Evolutionary conservation across 495 filamentous ascomycete genomes (phyloP).

Genomic region (Trypethelium eluteriae): DNA sequence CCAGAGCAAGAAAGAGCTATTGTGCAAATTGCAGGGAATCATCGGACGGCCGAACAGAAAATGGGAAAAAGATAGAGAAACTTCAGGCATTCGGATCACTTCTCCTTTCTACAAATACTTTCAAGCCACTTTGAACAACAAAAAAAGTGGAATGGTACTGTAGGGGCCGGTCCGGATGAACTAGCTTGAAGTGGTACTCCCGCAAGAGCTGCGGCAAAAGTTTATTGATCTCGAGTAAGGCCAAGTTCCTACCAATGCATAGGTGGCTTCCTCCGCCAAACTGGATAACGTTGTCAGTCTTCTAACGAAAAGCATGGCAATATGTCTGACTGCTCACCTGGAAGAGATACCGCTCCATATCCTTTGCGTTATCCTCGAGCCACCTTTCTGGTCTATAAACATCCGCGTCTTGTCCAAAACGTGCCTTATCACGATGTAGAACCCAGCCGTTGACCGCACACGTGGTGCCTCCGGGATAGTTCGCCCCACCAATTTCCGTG

Average conservation of each 20-base stretch:
- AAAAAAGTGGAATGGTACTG: conserved; percentile 28
- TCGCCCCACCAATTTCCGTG: conserved; percentile 20
- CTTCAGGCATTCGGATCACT: background rate
- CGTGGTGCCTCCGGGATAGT: conserved; percentile 23
- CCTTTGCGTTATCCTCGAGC: conserved; percentile 26
- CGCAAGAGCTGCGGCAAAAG: conserved; percentile 22
- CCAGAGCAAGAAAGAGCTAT: background rate
- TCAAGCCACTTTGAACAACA: conserved; percentile 23
- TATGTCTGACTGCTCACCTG: conserved; percentile 17
- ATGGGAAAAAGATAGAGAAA: background rate
- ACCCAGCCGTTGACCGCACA: conserved; percentile 28
- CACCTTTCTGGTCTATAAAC: conserved; percentile 28
- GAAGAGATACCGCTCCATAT: conserved; percentile 25
- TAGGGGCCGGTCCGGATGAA: conserved; percentile 21
- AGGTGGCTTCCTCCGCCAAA: conserved; percentile 26
- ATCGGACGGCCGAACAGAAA: background rate
- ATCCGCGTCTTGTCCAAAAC: conserved; percentile 25
- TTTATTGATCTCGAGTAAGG: conserved; percentile 28
- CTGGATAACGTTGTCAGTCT: conserved; percentile 13
- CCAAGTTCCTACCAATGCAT: conserved; percentile 28
- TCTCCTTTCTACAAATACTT: conserved; percentile 10
- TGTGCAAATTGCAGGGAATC: background rate
- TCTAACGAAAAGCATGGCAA: background rate
- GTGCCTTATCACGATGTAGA: conserved; percentile 21
- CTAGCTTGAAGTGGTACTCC: conserved; percentile 23